Evolutionary conservation across 345 rosid species (phyloP), one percentile per base, ranked within the genome.

Genomic region (Gossypium stocksii): DNA sequence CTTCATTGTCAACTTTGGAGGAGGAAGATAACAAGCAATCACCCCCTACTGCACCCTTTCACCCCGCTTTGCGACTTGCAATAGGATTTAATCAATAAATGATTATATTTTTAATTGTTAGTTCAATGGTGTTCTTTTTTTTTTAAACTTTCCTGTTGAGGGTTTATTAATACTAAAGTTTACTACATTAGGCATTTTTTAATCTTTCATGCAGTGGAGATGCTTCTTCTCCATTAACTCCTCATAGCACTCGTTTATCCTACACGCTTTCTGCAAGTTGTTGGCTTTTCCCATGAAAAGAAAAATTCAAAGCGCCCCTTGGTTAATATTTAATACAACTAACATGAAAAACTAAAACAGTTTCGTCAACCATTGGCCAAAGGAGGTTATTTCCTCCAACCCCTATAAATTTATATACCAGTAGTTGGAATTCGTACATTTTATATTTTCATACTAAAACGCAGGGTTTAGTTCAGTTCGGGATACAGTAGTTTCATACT

Each of bases 331-430:
- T 5, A 34, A 10, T 29, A 29, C 27, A 51, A 45, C 73, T 69
- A n/a, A 59, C 45, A 9, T n/a, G 10, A 45, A 51, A 16, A 59
- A 49, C 72, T 17, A 69, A 29, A 27, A 10, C 46, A 52, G 46
- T n/a, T 27, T 3, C 0, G 73, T 29, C 73, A 52, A 70, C 73
- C 57, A n/a, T 25, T 52, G 17, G 9, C 72, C 45, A 51, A 52
- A 14, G 48, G 16, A 27, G 73, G 53, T 27, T 17, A 10, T 51
- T 48, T 27, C 48, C 27, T 52, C 46, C 27, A 70, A 34, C n/a
- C 61, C 61, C 46, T 70, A 70, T 70, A 70, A 70, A 52, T 70
- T 52, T 34, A 34, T 34, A 34, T 13, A 56, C 20, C 27, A 15
- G 14, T 51, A 9, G 46, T 51, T 16, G 13, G 13, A 11, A 41